A percentile compares a stretch with the other conserved stretches of the same genome.
Conservation (phyloP, 2,329 filamentous ascomycete genomes). For the Nemania sp. region DNA sequence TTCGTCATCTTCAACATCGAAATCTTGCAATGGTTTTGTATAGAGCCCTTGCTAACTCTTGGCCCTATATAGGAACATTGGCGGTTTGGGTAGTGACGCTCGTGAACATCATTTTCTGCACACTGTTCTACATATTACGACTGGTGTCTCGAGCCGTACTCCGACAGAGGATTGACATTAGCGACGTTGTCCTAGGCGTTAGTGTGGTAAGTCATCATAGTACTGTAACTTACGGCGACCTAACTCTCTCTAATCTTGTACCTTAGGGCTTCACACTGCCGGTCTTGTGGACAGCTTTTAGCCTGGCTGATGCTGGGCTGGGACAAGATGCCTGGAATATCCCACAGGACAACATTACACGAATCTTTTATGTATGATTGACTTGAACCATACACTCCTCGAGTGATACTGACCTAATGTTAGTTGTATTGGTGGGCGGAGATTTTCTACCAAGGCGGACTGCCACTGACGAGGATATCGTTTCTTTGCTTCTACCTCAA, state of each 20-base stretch:
- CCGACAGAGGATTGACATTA: conserved; percentile 18
- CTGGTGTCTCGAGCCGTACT: conserved; percentile 28
- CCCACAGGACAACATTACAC: conserved; percentile 34
- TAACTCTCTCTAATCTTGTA: background rate
- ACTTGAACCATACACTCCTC: background rate
- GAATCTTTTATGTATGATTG: conserved; percentile 25
- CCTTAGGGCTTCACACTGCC: conserved; percentile 28
- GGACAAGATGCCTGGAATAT: conserved; percentile 35
- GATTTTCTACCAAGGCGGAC: conserved; percentile 35
- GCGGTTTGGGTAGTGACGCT: conserved; percentile 29
- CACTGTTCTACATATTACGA: conserved; percentile 23
- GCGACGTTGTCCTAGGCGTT: conserved; percentile 26
- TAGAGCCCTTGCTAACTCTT: conserved; percentile 15
- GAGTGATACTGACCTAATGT: conserved; percentile 5
- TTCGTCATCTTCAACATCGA: background rate
- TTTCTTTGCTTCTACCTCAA: conserved; percentile 55
- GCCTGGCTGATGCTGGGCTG: conserved; percentile 14
- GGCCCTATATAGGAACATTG: background rate
- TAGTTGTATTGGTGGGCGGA: conserved; percentile 37
- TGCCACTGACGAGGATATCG: conserved; percentile 53
- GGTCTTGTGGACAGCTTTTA: conserved; percentile 27
- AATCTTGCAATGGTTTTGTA: background rate
- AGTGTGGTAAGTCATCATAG: conserved; percentile 26
- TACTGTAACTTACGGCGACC: no score
- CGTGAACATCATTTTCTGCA: conserved; percentile 26